phyloP scores from a whole-genome alignment of 352 stramenopile species.

The Globisporangium splendens region DNA sequence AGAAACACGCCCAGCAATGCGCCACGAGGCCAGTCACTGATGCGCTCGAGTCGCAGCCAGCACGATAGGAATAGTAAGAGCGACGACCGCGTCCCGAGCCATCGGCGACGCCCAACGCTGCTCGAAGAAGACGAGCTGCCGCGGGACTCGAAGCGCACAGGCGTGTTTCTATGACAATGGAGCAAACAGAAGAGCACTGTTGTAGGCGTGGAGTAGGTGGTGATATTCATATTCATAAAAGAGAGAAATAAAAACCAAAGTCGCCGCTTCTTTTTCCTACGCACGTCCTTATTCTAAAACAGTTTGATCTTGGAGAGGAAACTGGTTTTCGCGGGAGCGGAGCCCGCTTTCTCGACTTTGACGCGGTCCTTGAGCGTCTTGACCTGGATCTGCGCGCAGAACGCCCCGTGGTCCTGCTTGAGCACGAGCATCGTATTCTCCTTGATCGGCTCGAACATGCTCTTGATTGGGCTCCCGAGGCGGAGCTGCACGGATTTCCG shows the following conservation, averaged over 20 bases:
- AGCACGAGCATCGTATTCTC: constrained; percentile 84
- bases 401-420: constrained; percentile 82
- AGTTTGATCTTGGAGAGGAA: constrained; percentile 78
- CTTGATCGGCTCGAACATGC: constrained; percentile 84
- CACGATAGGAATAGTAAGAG: no score
- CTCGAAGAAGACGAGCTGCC: neutral
- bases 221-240: no score
- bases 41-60: no score
- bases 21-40: neutral
- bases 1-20: constrained; percentile 16
- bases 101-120: neutral
- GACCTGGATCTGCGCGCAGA: constrained; percentile 59
- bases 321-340: constrained; percentile 35
- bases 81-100: no score
- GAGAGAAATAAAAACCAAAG: neutral
- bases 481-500: constrained; percentile 78
- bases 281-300: no score
- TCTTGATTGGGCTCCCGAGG: constrained; percentile 73
- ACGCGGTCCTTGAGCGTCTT: constrained; percentile 78
- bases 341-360: constrained; percentile 51
- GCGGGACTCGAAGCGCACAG: constrained; percentile 4
- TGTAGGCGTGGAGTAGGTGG: no score
- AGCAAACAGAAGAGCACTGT: no score
- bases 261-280: neutral
- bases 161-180: constrained; percentile 6